Conservation (phyloP, 768 basidiomycete species). For the Suillus hirtellus region DNA sequence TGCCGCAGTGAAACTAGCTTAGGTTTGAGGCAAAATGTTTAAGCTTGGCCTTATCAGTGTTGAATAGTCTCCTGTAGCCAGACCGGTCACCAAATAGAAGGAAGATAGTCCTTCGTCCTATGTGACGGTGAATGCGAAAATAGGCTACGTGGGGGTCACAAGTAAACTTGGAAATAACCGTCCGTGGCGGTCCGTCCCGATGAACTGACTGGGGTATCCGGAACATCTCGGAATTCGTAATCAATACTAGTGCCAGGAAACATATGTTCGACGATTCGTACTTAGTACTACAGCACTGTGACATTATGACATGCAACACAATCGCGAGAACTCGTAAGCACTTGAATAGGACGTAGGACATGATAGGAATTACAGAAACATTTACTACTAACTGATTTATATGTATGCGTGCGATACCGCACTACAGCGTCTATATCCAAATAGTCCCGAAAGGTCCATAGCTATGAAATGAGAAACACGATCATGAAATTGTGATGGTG, state of each 20-base stretch:
- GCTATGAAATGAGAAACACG: neutral
- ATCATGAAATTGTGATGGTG: conserved; percentile 26
- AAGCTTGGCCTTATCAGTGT: neutral
- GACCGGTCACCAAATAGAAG: neutral
- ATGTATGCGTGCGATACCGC: neutral
- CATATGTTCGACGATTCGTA: neutral
- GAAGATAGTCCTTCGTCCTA: neutral
- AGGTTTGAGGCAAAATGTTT: neutral
- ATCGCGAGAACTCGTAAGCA: neutral
- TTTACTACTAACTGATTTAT: neutral
- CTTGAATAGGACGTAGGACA: neutral
- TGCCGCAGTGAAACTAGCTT: neutral
- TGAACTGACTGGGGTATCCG: no score
- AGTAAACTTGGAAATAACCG: no score
- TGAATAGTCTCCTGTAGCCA: neutral
- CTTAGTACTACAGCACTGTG: neutral
- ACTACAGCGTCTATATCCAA: neutral
- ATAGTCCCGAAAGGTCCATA: neutral
- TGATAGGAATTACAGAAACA: neutral
- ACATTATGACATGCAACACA: neutral
- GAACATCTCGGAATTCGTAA: no score
- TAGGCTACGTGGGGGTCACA: no score
- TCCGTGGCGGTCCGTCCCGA: no score
- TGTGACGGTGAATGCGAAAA: neutral
- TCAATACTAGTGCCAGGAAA: neutral